These are phyloP conservation scores for Liquidambar formosana DNA, from an alignment of 164 flowering plant genomes.

Conservation along the genomic window DNA sequence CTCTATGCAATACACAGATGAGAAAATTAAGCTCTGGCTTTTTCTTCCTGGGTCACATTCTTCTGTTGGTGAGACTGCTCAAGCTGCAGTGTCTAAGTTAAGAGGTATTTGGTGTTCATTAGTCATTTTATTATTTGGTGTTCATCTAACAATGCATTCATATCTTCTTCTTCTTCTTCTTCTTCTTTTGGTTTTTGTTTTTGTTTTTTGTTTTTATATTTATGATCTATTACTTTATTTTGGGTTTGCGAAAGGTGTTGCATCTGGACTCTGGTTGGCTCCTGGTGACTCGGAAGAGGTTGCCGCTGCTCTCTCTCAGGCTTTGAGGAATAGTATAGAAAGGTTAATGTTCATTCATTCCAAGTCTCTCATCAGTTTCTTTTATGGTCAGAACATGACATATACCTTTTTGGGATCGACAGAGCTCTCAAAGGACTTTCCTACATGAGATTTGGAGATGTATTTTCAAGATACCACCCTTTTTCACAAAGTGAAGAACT, in stretches of 20 bases:
- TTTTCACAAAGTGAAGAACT: conserved; percentile 63
- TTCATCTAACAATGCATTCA: too few relatives aligned
- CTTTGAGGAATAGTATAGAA: conserved; percentile 82
- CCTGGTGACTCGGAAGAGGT: conserved; percentile 99
- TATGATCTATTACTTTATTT: not conserved
- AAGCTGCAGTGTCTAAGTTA: conserved; percentile 70
- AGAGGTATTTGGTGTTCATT: conserved; percentile 56
- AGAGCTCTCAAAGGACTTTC: conserved; percentile 71
- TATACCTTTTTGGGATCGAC: conserved; percentile 24
- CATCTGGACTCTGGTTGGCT: conserved; percentile 89
- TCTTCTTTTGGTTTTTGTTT: too few relatives aligned
- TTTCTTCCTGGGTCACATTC: conserved; percentile 88
- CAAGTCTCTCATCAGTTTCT: not conserved
- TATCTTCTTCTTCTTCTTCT: too few relatives aligned
- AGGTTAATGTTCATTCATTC: conserved; percentile 45
- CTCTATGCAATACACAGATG: conserved; percentile 52
- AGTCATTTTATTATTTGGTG: not conserved
- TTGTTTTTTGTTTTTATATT: not conserved
- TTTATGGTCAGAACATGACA: conserved; percentile 11
- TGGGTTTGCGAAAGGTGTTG: conserved; percentile 53
- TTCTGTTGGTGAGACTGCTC: conserved; percentile 71
- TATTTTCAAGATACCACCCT: conserved; percentile 67
- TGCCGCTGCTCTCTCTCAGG: conserved; percentile 89
- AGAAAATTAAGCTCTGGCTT: conserved; percentile 98
- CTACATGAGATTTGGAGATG: conserved; percentile 93